Evolutionary conservation across 257 asterid species (phyloP), one percentile per base, ranked within the genome.

Genomic region (Scutellaria baicalensis): DNA sequence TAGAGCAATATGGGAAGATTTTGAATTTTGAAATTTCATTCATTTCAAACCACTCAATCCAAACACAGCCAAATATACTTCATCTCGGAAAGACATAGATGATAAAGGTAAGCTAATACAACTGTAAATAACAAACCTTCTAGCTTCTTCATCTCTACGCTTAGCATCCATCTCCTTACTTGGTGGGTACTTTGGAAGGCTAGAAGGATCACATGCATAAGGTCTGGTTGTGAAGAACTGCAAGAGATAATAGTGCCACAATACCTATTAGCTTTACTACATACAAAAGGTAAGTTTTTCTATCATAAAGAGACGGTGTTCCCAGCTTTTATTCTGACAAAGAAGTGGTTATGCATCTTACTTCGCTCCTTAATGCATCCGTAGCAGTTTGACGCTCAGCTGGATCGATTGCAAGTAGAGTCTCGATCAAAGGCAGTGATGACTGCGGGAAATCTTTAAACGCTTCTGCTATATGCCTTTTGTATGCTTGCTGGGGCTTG

Each of bases 101-200:
- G 4, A 50, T 13, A 16, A 16, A 45, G 27, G 35, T n/a, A 21
- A 36, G 43, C 10, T 5, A 60, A 14, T 10, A 40, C 20, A 23
- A 61, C 17, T 31, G 39, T 16, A 73, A n/a, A 57, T 63, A 45
- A 33, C 62, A 31, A 51, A 85, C 91, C 85, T 81, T 75, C 77
- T 74, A 13, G 84, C 70, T 76, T 81, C 83, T 71, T 78, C 83
- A 72, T 81, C 84, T 33, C 78, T 80, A 33, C 71, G 63, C 75
- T 81, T 77, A 44, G 79, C 81, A 77, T 83, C 82, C 68, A 82
- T 79, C 73, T 81, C 91, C 74, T 83, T 83, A 78, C 84, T 77
- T 31, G 91, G 87, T 48, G 85, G 88, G 66, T 81, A 85, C 63
- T 80, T 77, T 49, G 91, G 91, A 74, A 85, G 78, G 76, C 77